Evolutionary conservation across 179 eudicot species (phyloP), one percentile per base, ranked within the genome.

Genomic region (Kewa caespitosa): DNA sequence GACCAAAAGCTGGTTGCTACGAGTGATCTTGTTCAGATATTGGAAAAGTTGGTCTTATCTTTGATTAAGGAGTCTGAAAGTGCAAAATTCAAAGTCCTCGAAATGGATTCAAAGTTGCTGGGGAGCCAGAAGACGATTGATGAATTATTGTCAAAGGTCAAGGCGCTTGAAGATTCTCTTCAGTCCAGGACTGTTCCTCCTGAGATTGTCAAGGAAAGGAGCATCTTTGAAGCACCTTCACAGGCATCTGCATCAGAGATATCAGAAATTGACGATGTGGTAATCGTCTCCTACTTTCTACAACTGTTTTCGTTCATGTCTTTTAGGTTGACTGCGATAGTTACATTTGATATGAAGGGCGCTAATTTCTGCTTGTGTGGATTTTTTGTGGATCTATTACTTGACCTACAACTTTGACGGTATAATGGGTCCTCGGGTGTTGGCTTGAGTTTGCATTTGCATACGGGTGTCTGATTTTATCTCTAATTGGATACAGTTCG

Each of bases 181-280:
- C 87, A 78, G 62, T 76, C 79, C 73, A 87, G 83, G 77, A 78
- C 69, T 54, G 71, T 78, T 67, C 72, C 92, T 25, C 69, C 89
- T 15, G 94, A 90, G 67, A 78, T 23, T 34, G 72, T 87, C 57
- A 90, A 84, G 66, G 97, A 93, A 83, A 88, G 89, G 80, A 82
- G 89, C 69, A 77, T 87, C 36, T 89, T 86, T 76, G 90, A 91
- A 89, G 81, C 88, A 77, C 81, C 96, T 83, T 79, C 97, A 23
- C 80, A 78, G 83, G 86, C 98, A 57, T 34, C 88, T 69, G 76
- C 84, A 73, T 87, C 99, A 66, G 99, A 96, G 85, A 91, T 94
- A 76, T 89, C 94, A 46, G 98, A 93, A 82, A 80, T 90, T 76
- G 98, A 93, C 72, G 98, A 94, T 76, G 85, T 76, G 96, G 99